Percentiles rank a stretch among this genome's conserved stretches.
Evolutionary conservation across 257 asterid species (phyloP).

Genomic region (Solanum clarkiae): DNA sequence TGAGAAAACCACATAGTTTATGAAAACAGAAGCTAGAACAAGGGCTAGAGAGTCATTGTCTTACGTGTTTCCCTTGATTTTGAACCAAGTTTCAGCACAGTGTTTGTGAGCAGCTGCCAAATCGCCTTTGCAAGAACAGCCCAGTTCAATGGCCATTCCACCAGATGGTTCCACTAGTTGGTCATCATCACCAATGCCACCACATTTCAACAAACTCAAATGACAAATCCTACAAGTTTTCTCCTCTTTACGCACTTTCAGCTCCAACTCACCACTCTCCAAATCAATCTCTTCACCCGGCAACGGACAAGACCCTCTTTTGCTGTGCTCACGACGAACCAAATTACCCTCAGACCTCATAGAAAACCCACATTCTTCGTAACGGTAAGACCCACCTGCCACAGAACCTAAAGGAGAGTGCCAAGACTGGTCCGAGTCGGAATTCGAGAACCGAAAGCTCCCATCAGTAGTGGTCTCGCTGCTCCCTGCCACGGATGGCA

Average conservation of each 20-base stretch:
- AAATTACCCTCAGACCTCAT: slow-evolving; percentile 14
- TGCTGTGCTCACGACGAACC: not conserved
- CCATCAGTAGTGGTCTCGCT: slow-evolving; percentile 41
- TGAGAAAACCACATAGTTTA: not conserved
- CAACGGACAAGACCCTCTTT: slow-evolving; percentile 5
- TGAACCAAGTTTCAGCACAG: slow-evolving; percentile 52
- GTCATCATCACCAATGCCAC: slow-evolving; percentile 13
- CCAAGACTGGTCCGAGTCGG: slow-evolving; percentile 25
- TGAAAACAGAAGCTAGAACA: not conserved
- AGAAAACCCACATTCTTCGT: slow-evolving; percentile 17
- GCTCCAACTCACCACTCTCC: slow-evolving; percentile 35
- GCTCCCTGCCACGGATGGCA: slow-evolving; percentile 22
- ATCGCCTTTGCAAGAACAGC: slow-evolving; percentile 45
- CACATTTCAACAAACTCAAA: slow-evolving; percentile 17
- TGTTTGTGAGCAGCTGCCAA: slow-evolving; percentile 42
- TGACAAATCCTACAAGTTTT: slow-evolving; percentile 42
- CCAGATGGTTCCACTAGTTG: not conserved
- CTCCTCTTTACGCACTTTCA: slow-evolving; percentile 12
- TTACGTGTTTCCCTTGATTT: slow-evolving; percentile 41
- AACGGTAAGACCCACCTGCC: slow-evolving; percentile 11
- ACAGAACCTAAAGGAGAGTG: slow-evolving; percentile 6
- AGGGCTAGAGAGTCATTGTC: not conserved
- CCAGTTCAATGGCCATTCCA: slow-evolving; percentile 27
- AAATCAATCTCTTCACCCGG: slow-evolving; percentile 25
- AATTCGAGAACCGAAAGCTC: slow-evolving; percentile 33